Evolutionary conservation across 495 filamentous ascomycete genomes (phyloP).

Genomic region (Chaetomium cochliodes): DNA sequence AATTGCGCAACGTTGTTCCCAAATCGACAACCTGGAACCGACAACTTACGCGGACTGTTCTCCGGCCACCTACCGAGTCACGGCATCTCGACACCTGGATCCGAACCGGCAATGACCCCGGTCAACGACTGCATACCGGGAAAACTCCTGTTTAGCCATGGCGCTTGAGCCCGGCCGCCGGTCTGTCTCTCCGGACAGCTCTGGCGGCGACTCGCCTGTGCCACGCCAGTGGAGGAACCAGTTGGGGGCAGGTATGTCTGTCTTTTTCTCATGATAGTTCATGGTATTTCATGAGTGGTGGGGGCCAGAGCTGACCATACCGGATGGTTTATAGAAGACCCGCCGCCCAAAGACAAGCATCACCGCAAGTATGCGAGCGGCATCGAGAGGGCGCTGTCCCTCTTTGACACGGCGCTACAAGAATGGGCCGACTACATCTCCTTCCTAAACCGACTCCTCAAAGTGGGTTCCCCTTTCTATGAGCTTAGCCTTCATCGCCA

Average conservation of each 20-base stretch:
- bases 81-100: background rate
- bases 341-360: conserved; percentile 78
- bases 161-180: conserved; percentile 68
- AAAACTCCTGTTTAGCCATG: conserved; percentile 49
- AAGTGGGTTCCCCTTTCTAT: conserved; percentile 52
- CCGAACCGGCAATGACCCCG: conserved; percentile 32
- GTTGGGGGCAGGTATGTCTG: conserved; percentile 46
- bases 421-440: conserved; percentile 99
- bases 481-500: background rate
- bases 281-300: conserved; percentile 16
- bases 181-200: conserved; percentile 73
- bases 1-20: conserved; percentile 12
- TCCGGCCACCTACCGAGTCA: background rate
- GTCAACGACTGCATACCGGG: conserved; percentile 20
- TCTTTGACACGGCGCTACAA: conserved; percentile 90
- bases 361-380: conserved; percentile 87
- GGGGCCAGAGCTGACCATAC: background rate
- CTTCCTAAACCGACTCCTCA: conserved; percentile 85
- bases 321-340: conserved; percentile 52
- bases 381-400: conserved; percentile 80
- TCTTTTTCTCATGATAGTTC: background rate
- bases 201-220: conserved; percentile 69
- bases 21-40: background rate
- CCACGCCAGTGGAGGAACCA: conserved; percentile 60
- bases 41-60: background rate